Conservation (phyloP, 1,284 basidiomycete species). For the Ganoderma lingzhi region DNA sequence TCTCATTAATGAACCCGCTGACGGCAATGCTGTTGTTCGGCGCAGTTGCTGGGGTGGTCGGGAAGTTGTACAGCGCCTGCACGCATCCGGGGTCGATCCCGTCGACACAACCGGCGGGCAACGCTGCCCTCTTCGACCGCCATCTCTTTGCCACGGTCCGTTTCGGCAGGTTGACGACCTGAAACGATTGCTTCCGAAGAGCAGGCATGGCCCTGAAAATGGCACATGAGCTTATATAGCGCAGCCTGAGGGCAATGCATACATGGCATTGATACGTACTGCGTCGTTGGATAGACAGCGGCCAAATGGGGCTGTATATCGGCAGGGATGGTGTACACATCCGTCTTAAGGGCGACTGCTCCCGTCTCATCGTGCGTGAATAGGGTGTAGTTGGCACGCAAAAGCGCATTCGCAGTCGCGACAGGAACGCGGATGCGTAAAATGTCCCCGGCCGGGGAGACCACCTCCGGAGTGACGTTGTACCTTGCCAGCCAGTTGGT, state of each 20-base stretch:
- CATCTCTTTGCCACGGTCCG: not conserved
- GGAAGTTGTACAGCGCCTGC: slow-evolving; percentile 55
- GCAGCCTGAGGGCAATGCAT: slow-evolving; percentile 3
- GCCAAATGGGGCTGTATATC: slow-evolving; percentile 43
- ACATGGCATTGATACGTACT: slow-evolving; percentile 13
- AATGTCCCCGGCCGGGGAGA: slow-evolving; percentile 48
- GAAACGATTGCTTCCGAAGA: not conserved
- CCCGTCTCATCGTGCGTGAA: slow-evolving; percentile 44
- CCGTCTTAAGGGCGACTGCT: slow-evolving; percentile 40
- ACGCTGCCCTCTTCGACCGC: not conserved
- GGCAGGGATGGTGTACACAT: slow-evolving; percentile 46
- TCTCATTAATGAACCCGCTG: slow-evolving; percentile 59
- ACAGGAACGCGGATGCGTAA: slow-evolving; percentile 46
- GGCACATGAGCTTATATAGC: not conserved
- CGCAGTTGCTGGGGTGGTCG: slow-evolving; percentile 52
- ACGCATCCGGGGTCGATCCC: slow-evolving; percentile 60
- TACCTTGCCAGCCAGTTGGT: slow-evolving; percentile 46
- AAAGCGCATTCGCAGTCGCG: slow-evolving; percentile 44
- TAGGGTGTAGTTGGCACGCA: slow-evolving; percentile 43
- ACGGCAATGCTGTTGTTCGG: slow-evolving; percentile 57
- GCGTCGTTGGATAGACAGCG: slow-evolving; percentile 45
- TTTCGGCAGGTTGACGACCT: not conserved
- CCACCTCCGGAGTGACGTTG: slow-evolving; percentile 37
- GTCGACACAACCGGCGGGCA: slow-evolving; percentile 15
- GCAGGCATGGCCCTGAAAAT: not conserved